A percentile compares a stretch with the other conserved stretches of the same genome.
Conservation (phyloP, 495 filamentous ascomycete species). For the Cladorrhinum samala region DNA sequence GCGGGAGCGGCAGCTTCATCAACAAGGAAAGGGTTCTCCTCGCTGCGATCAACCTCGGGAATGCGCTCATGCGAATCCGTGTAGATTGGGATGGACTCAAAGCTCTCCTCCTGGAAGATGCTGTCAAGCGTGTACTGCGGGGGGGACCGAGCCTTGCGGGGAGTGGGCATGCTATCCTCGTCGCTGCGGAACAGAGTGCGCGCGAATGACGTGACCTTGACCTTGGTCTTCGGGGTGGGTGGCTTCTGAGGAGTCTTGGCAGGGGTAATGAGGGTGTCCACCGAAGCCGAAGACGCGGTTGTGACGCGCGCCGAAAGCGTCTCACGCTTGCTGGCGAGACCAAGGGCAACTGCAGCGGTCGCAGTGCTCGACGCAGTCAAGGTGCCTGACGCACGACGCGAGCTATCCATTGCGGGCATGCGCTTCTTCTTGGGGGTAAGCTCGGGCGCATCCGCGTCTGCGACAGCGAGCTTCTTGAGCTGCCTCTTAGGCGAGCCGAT, state of each 20-base stretch:
- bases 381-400: constrained; percentile 35
- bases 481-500: constrained; percentile 22
- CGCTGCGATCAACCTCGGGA: constrained; percentile 58
- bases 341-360: constrained; percentile 32
- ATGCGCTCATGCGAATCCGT: constrained; percentile 85
- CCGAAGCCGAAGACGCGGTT: constrained; percentile 9
- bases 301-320: background rate
- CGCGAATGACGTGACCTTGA: constrained; percentile 57
- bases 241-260: constrained; percentile 81
- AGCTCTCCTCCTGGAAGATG: constrained; percentile 50
- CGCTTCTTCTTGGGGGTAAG: constrained; percentile 51
- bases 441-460: constrained; percentile 35
- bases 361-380: constrained; percentile 30
- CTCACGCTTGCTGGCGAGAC: constrained; percentile 14
- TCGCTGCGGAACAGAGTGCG: constrained; percentile 63
- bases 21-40: constrained; percentile 72
- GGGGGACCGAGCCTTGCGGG: constrained; percentile 48
- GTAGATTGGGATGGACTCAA: constrained; percentile 68
- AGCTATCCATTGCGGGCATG: constrained; percentile 26
- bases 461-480: constrained; percentile 12
- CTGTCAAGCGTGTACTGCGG: constrained; percentile 62
- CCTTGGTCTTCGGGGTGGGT: constrained; percentile 43
- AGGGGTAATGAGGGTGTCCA: constrained; percentile 77
- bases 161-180: constrained; percentile 54
- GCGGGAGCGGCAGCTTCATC: constrained; percentile 24